Percentiles rank a stretch among this genome's conserved stretches.
These are phyloP conservation scores for Populus tomentosa DNA, from an alignment of 441 rosid genomes.

Conservation along the genomic window DNA sequence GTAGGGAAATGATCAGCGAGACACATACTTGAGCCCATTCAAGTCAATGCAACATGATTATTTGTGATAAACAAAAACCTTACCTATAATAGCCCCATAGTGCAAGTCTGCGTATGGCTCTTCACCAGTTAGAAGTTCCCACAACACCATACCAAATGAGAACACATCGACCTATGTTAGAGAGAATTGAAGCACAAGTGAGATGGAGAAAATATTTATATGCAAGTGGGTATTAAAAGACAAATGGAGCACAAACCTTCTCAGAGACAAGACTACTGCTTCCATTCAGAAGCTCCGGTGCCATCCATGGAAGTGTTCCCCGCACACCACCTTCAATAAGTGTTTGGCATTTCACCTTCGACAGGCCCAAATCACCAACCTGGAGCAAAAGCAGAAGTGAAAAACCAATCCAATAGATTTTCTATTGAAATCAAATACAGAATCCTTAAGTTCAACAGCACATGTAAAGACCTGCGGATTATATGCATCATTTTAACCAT, in stretches of 20 bases:
- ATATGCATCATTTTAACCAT: not conserved
- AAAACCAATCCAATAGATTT: not conserved
- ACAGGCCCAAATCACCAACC: constrained; percentile 76
- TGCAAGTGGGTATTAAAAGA: not conserved
- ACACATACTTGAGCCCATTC: not conserved
- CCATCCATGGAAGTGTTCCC: constrained; percentile 82
- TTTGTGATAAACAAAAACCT: not conserved
- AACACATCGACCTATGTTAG: constrained; percentile 58
- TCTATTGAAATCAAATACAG: not conserved
- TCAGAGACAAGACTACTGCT: constrained; percentile 67
- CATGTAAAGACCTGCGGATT: not conserved
- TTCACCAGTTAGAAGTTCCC: constrained; percentile 71
- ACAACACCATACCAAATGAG: constrained; percentile 65
- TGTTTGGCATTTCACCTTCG: constrained; percentile 68
- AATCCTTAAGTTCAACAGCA: not conserved
- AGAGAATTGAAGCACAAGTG: not conserved
- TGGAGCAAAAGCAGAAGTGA: constrained; percentile 17
- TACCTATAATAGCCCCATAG: constrained; percentile 66
- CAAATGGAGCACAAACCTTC: constrained; percentile 35
- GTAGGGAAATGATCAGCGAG: not conserved
- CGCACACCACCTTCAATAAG: constrained; percentile 69
- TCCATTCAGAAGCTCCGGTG: constrained; percentile 63
- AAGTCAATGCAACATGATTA: not conserved
- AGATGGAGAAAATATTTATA: not conserved
- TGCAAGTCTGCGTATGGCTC: constrained; percentile 71